Conservation (phyloP, 1,139 yeast species). For the Yamadazyma aaseri region DNA sequence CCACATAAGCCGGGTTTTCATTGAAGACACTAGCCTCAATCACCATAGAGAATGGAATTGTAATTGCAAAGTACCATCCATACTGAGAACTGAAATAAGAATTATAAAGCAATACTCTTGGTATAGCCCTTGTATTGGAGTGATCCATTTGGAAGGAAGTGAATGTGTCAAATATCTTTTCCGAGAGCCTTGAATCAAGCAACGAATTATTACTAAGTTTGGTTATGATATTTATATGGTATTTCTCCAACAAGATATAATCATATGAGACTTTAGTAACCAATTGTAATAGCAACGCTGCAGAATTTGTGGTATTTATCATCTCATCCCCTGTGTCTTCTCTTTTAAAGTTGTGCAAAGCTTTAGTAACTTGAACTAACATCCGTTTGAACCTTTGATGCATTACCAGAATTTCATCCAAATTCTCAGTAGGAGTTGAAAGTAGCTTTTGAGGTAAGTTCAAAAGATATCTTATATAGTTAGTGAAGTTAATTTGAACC, state of each 20-base stretch:
- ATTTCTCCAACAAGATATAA: constrained; percentile 40
- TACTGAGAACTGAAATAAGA: constrained; percentile 35
- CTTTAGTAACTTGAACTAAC: constrained; percentile 26
- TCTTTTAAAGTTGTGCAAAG: constrained; percentile 26
- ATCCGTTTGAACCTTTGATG: constrained; percentile 32
- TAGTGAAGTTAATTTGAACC: constrained; percentile 38
- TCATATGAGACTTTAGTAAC: constrained; percentile 42
- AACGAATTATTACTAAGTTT: constrained; percentile 36
- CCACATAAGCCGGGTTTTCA: constrained; percentile 24
- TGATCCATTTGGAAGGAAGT: constrained; percentile 12
- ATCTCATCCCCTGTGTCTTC: constrained; percentile 32
- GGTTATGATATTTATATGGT: constrained; percentile 37
- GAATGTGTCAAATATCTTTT: constrained; percentile 23
- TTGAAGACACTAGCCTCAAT: constrained; percentile 33
- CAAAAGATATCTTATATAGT: constrained; percentile 38
- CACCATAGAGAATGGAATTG: constrained; percentile 38
- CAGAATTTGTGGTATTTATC: constrained; percentile 15
- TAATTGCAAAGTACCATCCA: constrained; percentile 39
- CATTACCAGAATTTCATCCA: constrained; percentile 22
- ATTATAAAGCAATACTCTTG: constrained; percentile 37
- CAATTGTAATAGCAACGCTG: constrained; percentile 27
- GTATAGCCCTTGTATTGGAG: constrained; percentile 14
- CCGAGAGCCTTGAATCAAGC: constrained; percentile 25
- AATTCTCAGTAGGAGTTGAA: constrained; percentile 13
- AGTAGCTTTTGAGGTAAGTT: constrained; percentile 25